Evolutionary conservation across 306 rosid species (phyloP).

Genomic region (Styphnolobium japonicum): DNA sequence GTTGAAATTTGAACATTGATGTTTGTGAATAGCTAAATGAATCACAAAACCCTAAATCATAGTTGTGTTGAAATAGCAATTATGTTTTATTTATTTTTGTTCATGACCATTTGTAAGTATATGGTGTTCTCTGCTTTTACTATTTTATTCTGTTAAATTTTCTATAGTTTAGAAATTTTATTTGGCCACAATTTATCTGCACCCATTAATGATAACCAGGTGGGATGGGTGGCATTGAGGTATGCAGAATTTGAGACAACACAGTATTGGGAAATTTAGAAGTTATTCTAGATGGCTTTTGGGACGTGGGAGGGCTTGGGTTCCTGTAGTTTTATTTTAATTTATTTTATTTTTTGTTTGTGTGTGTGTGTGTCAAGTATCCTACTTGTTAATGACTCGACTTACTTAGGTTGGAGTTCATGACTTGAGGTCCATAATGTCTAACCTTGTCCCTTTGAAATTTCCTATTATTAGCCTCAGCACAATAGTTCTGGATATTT

Average conservation of each 20-base stretch:
- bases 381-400: background rate
- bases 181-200: background rate
- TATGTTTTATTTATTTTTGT: background rate
- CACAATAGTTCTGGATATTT: background rate
- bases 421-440: background rate
- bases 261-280: background rate
- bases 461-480: background rate
- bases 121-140: background rate
- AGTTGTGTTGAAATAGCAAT: background rate
- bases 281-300: background rate
- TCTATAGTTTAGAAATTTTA: background rate
- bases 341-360: background rate
- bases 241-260: background rate
- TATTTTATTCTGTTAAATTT: background rate
- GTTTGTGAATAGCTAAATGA: background rate
- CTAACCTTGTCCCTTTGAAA: background rate
- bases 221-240: background rate
- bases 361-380: background rate
- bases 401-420: background rate
- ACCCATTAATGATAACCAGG: background rate
- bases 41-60: conserved; percentile 12
- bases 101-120: background rate
- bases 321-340: background rate
- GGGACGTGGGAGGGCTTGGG: background rate
- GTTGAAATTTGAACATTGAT: background rate